These are phyloP conservation scores for Colletotrichum sojae DNA, from an alignment of 2,329 filamentous ascomycete species.

Conservation along the genomic window DNA sequence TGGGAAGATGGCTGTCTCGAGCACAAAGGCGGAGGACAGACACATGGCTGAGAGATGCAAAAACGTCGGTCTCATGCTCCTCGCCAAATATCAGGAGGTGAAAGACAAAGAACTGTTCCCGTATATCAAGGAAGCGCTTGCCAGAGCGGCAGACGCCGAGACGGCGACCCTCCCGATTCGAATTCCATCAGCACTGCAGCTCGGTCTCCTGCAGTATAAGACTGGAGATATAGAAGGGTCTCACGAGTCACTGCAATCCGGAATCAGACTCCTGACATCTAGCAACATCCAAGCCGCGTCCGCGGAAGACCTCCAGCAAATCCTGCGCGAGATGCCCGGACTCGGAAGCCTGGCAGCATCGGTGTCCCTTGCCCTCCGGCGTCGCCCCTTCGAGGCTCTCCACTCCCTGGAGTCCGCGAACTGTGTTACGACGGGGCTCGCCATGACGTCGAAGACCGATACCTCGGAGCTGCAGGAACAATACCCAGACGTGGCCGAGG, in stretches of 20 bases:
- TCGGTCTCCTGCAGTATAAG: background rate
- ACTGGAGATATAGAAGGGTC: background rate
- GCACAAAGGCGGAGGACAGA: background rate
- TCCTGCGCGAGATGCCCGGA: background rate
- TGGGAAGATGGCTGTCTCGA: background rate
- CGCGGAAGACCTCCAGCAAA: conserved; percentile 3
- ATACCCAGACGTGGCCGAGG: background rate
- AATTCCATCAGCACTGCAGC: background rate
- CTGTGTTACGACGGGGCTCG: background rate
- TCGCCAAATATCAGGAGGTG: background rate
- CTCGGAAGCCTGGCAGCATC: background rate
- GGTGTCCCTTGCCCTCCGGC: background rate
- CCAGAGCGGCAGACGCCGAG: background rate
- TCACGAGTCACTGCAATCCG: background rate
- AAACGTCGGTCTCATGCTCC: background rate
- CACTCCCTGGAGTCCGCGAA: background rate
- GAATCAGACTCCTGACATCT: background rate
- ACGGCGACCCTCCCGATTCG: background rate
- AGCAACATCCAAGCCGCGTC: conserved; percentile 2
- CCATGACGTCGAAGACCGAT: background rate
- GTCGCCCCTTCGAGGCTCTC: background rate
- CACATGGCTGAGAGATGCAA: no score
- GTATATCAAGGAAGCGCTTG: background rate
- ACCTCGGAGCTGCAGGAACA: background rate
- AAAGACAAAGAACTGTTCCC: background rate